phyloP scores from a whole-genome alignment of 495 filamentous ascomycete species.

The Aspergillus egyptiacus region DNA sequence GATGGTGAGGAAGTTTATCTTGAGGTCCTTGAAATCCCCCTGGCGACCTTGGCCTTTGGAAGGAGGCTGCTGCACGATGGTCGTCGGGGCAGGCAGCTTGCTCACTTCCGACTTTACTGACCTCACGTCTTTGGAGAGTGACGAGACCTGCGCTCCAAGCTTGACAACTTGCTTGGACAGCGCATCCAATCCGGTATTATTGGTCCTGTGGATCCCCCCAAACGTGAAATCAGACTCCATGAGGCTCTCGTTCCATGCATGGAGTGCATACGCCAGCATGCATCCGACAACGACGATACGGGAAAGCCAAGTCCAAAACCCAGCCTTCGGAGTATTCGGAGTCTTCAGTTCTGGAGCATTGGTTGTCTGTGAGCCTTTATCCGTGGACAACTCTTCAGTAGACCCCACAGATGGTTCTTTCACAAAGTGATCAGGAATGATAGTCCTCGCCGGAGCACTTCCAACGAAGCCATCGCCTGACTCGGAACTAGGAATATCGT shows the following conservation, averaged over 20 bases:
- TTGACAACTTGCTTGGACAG: constrained; percentile 28
- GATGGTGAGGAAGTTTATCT: constrained; percentile 35
- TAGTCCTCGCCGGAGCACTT: constrained; percentile 21
- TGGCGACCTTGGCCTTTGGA: too few relatives aligned
- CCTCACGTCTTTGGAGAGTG: constrained; percentile 31
- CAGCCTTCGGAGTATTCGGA: neutral
- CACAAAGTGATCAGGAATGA: constrained; percentile 18
- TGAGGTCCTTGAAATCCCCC: constrained; percentile 1
- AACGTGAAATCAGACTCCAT: too few relatives aligned
- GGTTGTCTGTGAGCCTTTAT: too few relatives aligned
- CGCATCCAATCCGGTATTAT: constrained; percentile 21
- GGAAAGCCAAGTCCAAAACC: constrained; percentile 4
- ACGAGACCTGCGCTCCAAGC: constrained; percentile 31
- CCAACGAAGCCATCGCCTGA: neutral
- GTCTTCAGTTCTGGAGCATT: too few relatives aligned
- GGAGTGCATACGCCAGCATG: neutral
- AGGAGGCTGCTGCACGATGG: constrained; percentile 3
- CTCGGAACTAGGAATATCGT: neutral
- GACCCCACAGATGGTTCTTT: neutral
- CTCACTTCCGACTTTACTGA: constrained; percentile 23
- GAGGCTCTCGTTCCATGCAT: too few relatives aligned
- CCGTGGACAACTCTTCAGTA: neutral
- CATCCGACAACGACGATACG: neutral
- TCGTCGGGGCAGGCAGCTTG: constrained; percentile 20
- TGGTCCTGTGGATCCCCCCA: constrained; percentile 7